Percentiles rank a stretch among this genome's conserved stretches.
phyloP scores from a whole-genome alignment of 495 filamentous ascomycete genomes.

The Amniculicola lignicola region DNA sequence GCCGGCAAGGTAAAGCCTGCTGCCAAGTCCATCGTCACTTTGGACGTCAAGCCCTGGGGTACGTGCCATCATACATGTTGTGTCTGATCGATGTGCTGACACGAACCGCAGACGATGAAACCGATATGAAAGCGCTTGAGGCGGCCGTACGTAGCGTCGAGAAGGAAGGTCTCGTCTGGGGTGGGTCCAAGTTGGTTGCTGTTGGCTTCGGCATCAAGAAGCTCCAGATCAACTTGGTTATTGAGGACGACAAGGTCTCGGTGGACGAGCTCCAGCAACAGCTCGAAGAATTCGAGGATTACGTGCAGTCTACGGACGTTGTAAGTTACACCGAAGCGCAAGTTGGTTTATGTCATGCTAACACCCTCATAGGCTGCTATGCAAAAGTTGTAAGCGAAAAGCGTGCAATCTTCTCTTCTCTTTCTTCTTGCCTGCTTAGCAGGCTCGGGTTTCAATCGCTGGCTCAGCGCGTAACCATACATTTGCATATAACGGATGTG shows the following conservation, averaged over 20 bases:
- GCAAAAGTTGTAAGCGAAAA: slow-evolving; percentile 74
- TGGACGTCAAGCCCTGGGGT: slow-evolving; percentile 99
- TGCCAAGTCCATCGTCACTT: slow-evolving; percentile 91
- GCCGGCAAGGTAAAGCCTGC: slow-evolving; percentile 81
- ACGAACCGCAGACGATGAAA: slow-evolving; percentile 73
- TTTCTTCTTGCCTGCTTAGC: too few species aligned
- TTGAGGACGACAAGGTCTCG: slow-evolving; percentile 96
- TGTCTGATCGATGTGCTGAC: slow-evolving; percentile 9
- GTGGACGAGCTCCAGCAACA: slow-evolving; percentile 79
- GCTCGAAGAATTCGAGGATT: slow-evolving; percentile 90
- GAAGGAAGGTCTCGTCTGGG: slow-evolving; percentile 94
- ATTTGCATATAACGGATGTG: slow-evolving; percentile 26
- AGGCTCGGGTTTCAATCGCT: too few species aligned
- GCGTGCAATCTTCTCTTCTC: slow-evolving; percentile 14
- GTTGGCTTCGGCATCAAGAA: slow-evolving; percentile 99
- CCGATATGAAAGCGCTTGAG: slow-evolving; percentile 79
- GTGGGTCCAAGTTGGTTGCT: slow-evolving; percentile 81
- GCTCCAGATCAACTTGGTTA: slow-evolving; percentile 95
- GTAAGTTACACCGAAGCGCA: slow-evolving; percentile 43
- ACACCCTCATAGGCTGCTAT: slow-evolving; percentile 55
- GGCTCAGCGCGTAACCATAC: too few species aligned
- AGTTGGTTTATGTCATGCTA: slow-evolving; percentile 34
- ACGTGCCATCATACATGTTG: slow-evolving; percentile 46
- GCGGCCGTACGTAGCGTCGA: slow-evolving; percentile 78
- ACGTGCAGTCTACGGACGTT: slow-evolving; percentile 93